Conservation (phyloP, 495 filamentous ascomycete species). For the Sabuloglossum arenarium region DNA sequence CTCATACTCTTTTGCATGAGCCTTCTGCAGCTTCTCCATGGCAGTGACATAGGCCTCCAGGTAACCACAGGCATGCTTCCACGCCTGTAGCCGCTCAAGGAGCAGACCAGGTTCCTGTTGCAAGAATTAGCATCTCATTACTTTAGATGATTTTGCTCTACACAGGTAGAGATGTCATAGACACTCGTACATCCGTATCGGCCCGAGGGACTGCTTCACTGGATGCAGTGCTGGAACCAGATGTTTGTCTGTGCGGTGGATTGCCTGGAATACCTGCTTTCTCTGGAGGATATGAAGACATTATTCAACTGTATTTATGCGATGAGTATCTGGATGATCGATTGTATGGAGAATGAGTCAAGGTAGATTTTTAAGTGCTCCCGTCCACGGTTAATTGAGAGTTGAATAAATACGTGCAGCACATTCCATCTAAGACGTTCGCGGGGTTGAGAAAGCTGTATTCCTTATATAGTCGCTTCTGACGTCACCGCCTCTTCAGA, state of each 20-base stretch:
- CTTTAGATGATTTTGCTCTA: background rate
- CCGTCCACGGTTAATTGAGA: no score
- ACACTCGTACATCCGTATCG: background rate
- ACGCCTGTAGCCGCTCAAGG: slow-evolving; percentile 68
- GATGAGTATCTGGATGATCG: no score
- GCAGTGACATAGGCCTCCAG: slow-evolving; percentile 72
- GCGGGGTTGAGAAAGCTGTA: no score
- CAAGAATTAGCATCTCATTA: background rate
- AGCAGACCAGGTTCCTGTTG: slow-evolving; percentile 54
- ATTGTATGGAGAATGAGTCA: no score
- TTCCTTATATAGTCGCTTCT: no score
- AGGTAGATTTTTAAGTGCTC: no score
- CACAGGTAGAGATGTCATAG: background rate
- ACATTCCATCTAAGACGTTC: no score
- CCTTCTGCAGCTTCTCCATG: slow-evolving; percentile 66
- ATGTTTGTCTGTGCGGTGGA: background rate
- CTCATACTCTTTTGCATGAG: slow-evolving; percentile 85
- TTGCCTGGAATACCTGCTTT: background rate
- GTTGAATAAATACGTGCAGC: no score
- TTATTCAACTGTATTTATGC: no score
- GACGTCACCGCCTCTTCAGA: no score
- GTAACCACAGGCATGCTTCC: slow-evolving; percentile 85
- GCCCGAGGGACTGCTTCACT: background rate
- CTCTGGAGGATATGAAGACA: background rate
- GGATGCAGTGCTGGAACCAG: background rate